phyloP scores from a whole-genome alignment of 257 asterid genomes.

The Solanum pennellii region DNA sequence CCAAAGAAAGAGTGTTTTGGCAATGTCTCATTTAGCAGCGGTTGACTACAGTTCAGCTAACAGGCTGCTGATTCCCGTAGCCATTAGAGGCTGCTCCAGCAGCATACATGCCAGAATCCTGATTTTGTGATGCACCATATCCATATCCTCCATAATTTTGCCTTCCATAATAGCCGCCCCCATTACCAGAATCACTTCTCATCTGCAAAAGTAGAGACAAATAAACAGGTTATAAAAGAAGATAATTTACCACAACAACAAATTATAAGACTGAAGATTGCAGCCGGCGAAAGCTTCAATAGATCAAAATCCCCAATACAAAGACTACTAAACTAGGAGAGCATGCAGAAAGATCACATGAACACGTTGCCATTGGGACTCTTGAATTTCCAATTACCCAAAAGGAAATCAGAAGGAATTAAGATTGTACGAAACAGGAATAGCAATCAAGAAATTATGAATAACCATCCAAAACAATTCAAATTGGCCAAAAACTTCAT shows the following conservation, averaged over 20 bases:
- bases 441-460: background rate
- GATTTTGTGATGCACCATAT: conserved; percentile 22
- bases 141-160: conserved; percentile 73
- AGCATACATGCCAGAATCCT: conserved; percentile 21
- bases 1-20: conserved; percentile 15
- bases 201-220: conserved; percentile 27
- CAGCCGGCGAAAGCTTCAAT: background rate
- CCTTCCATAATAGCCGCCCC: conserved; percentile 44
- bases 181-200: conserved; percentile 48
- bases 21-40: conserved; percentile 9
- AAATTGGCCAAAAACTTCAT: background rate
- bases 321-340: background rate
- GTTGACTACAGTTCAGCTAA: conserved; percentile 27
- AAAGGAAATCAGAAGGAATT: background rate
- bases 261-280: background rate
- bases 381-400: background rate
- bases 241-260: background rate
- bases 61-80: conserved; percentile 59
- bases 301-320: background rate
- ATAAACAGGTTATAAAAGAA: background rate
- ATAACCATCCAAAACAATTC: background rate
- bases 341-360: background rate
- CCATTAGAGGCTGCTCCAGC: conserved; percentile 52
- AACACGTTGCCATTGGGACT: background rate
- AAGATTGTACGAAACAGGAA: background rate